These are phyloP conservation scores for Fusarium irregulare DNA, from an alignment of 2,329 filamentous ascomycete genomes.

Conservation along the genomic window DNA sequence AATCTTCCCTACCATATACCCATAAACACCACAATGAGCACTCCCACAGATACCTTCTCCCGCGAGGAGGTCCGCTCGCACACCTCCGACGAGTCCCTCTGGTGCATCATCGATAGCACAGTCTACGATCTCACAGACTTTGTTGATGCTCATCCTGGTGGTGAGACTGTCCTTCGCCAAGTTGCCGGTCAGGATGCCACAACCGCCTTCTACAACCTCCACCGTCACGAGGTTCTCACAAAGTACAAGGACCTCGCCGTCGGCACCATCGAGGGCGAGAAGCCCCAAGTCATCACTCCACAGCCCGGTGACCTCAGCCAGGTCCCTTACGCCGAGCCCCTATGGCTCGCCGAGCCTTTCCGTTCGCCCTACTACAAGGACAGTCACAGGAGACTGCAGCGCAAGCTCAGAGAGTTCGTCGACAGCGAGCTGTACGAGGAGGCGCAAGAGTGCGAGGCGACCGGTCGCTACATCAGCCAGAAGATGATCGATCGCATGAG, in stretches of 20 bases:
- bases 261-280: constrained; percentile 80
- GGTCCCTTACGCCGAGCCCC: constrained; percentile 86
- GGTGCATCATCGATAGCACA: constrained; percentile 87
- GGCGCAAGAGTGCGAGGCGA: constrained; percentile 79
- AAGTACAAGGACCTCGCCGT: constrained; percentile 82
- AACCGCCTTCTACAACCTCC: constrained; percentile 88
- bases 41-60: constrained; percentile 63
- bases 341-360: constrained; percentile 83
- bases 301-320: constrained; percentile 76
- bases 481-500: constrained; percentile 83
- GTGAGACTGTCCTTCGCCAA: constrained; percentile 81
- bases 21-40: constrained; percentile 33
- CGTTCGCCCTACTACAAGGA: constrained; percentile 85
- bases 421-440: constrained; percentile 78
- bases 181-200: constrained; percentile 86
- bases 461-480: constrained; percentile 76
- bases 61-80: constrained; percentile 78
- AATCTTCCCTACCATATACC: neutral
- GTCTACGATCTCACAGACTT: constrained; percentile 91
- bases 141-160: constrained; percentile 85
- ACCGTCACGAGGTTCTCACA: constrained; percentile 87
- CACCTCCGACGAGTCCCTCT: constrained; percentile 79
- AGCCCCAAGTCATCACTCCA: constrained; percentile 76
- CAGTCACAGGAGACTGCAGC: constrained; percentile 75
- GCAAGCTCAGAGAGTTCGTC: constrained; percentile 77